Evolutionary conservation across 1,284 basidiomycete genomes (phyloP).

Genomic region (Ceratobasidium sp.): DNA sequence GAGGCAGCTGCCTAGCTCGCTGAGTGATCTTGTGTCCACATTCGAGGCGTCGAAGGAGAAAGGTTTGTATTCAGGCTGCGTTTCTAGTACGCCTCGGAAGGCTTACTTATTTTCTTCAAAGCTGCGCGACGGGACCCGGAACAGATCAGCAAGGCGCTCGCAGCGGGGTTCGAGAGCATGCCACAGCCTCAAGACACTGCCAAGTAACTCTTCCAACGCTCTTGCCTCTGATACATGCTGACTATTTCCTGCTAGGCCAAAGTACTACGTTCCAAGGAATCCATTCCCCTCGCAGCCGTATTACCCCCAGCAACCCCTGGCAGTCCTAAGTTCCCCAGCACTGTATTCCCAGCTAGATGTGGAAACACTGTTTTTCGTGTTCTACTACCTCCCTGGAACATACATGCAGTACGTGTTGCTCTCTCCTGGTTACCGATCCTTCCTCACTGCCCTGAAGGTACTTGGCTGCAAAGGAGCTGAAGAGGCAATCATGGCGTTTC

Average conservation of each 20-base stretch:
- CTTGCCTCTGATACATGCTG: background rate
- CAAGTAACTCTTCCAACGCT: slow-evolving; percentile 67
- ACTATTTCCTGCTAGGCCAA: slow-evolving; percentile 68
- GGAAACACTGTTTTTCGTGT: slow-evolving; percentile 98
- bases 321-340: slow-evolving; percentile 83
- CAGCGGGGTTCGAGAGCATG: slow-evolving; percentile 86
- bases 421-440: background rate
- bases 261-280: slow-evolving; percentile 96
- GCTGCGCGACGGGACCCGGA: slow-evolving; percentile 86
- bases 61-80: slow-evolving; percentile 62
- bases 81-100: slow-evolving; percentile 27
- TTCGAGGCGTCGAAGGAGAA: slow-evolving; percentile 98
- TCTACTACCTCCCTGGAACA: slow-evolving; percentile 97
- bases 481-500: slow-evolving; percentile 98
- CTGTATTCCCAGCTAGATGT: slow-evolving; percentile 95
- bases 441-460: slow-evolving; percentile 65
- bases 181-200: slow-evolving; percentile 96
- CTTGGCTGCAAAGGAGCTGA: slow-evolving; percentile 96
- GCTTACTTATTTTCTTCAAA: slow-evolving; percentile 54
- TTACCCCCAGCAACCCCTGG: slow-evolving; percentile 91
- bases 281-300: slow-evolving; percentile 92
- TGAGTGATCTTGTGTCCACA: slow-evolving; percentile 93
- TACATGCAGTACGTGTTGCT: slow-evolving; percentile 85
- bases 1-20: slow-evolving; percentile 69
- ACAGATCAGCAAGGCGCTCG: slow-evolving; percentile 91